phyloP scores from a whole-genome alignment of 768 basidiomycete genomes.

The Hydnomerulius pinastri region DNA sequence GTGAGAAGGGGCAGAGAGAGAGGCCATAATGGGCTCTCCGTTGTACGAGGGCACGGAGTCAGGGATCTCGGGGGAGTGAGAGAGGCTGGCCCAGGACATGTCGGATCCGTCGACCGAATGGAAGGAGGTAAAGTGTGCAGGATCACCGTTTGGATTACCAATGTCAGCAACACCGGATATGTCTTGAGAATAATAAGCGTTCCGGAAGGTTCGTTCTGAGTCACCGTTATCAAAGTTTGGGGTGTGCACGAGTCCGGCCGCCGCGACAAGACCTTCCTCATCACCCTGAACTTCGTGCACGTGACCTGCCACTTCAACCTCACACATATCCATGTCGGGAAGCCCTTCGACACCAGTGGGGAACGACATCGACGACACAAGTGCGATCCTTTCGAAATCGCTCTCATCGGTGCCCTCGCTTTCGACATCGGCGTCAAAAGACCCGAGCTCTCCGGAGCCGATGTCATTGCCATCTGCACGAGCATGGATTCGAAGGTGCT shows the following conservation, averaged over 20 bases:
- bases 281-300: conserved; percentile 59
- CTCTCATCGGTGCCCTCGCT: conserved; percentile 38
- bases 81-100: conserved; percentile 24
- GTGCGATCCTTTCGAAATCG: conserved; percentile 18
- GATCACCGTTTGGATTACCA: conserved; percentile 18
- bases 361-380: conserved; percentile 27
- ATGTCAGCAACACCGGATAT: conserved; percentile 16
- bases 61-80: conserved; percentile 14
- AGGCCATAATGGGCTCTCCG: conserved; percentile 45
- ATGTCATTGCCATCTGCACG: conserved; percentile 31
- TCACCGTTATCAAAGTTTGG: conserved; percentile 15
- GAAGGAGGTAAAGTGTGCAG: conserved; percentile 22
- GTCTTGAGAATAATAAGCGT: conserved; percentile 25
- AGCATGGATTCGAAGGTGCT: conserved; percentile 82
- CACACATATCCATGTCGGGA: conserved; percentile 56
- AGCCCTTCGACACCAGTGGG: conserved; percentile 29
- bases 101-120: conserved; percentile 24
- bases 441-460: conserved; percentile 27
- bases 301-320: conserved; percentile 58
- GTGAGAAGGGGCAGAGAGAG: conserved; percentile 64
- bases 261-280: conserved; percentile 55
- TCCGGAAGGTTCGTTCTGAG: conserved; percentile 24
- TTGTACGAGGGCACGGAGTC: conserved; percentile 34
- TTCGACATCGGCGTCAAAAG: conserved; percentile 33
- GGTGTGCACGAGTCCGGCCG: conserved; percentile 17